Percentiles rank a stretch among this genome's conserved stretches.
These are phyloP conservation scores for Annona squamosa DNA, from an alignment of 164 flowering plant species.

Conservation along the genomic window DNA sequence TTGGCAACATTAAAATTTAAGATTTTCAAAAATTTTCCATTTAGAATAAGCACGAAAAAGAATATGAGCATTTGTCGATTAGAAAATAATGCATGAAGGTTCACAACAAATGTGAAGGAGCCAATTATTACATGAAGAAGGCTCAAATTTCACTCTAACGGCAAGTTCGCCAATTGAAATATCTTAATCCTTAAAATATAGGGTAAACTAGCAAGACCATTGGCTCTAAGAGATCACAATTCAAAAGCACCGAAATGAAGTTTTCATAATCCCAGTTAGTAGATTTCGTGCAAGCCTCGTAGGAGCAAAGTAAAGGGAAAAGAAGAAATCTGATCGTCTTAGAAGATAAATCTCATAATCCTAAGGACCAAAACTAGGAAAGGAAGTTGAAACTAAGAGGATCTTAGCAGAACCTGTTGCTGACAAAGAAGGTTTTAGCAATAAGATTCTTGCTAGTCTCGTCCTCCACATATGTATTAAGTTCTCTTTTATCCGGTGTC, in stretches of 20 bases:
- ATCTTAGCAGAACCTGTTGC: slow-evolving; percentile 12
- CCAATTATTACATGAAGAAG: background rate
- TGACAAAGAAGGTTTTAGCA: slow-evolving; percentile 7
- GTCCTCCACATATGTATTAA: slow-evolving; percentile 37
- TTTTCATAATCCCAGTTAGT: slow-evolving; percentile 8
- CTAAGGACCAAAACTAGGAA: background rate
- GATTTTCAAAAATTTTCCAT: too few species aligned
- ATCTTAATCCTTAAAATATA: background rate
- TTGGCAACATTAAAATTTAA: too few species aligned
- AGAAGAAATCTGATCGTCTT: background rate
- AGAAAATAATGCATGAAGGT: too few species aligned
- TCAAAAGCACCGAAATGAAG: background rate
- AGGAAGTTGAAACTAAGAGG: background rate
- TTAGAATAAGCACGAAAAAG: too few species aligned
- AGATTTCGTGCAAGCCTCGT: slow-evolving; percentile 10
- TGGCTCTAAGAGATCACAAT: background rate
- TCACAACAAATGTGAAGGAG: background rate
- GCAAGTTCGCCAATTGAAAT: background rate
- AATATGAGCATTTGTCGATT: too few species aligned
- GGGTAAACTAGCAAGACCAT: background rate
- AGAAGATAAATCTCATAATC: background rate
- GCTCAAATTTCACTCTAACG: background rate
- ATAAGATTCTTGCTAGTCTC: slow-evolving; percentile 11
- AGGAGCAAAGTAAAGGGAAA: background rate
- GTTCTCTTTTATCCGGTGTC: slow-evolving; percentile 13